These are phyloP conservation scores for Abortiporus biennis DNA, from an alignment of 1,284 basidiomycete genomes.

Conservation along the genomic window DNA sequence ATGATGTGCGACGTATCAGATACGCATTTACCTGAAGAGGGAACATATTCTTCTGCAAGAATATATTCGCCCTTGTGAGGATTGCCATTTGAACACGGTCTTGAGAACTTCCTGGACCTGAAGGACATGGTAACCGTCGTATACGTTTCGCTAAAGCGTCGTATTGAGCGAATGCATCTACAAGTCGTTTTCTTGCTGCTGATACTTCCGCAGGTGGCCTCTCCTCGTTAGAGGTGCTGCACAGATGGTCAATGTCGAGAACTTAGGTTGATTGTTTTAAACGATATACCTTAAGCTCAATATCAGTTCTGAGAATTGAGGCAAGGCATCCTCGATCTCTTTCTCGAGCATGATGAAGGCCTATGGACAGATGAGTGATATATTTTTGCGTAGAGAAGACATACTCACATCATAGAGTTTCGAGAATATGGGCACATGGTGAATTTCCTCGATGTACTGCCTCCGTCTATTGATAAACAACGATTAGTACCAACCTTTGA, in stretches of 20 bases:
- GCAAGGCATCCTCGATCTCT: conserved; percentile 65
- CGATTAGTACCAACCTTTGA: conserved; percentile 2
- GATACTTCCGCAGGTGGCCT: conserved; percentile 65
- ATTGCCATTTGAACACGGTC: conserved; percentile 83
- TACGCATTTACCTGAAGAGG: conserved; percentile 56
- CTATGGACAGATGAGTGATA: conserved; percentile 27
- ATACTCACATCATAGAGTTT: conserved; percentile 62
- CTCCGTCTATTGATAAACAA: conserved; percentile 63
- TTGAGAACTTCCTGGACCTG: conserved; percentile 64
- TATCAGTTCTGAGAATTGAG: conserved; percentile 67
- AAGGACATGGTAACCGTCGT: conserved; percentile 57
- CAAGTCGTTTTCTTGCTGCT: conserved; percentile 68
- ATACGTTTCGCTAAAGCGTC: conserved; percentile 87
- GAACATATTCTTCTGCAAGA: conserved; percentile 87
- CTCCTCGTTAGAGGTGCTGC: conserved; percentile 54
- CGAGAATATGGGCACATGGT: conserved; percentile 55
- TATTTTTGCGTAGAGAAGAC: neutral
- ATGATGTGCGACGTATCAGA: conserved; percentile 2
- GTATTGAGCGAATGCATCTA: conserved; percentile 83
- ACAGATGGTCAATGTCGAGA: too few relatives aligned
- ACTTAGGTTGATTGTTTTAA: too few relatives aligned
- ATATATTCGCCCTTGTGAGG: conserved; percentile 69
- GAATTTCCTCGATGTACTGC: conserved; percentile 72
- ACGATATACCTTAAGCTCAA: conserved; percentile 43
- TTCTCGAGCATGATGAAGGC: conserved; percentile 73